Evolutionary conservation across 1,284 basidiomycete genomes (phyloP), one percentile per base, ranked within the genome.

Genomic region (Sanghuangporus baumii): DNA sequence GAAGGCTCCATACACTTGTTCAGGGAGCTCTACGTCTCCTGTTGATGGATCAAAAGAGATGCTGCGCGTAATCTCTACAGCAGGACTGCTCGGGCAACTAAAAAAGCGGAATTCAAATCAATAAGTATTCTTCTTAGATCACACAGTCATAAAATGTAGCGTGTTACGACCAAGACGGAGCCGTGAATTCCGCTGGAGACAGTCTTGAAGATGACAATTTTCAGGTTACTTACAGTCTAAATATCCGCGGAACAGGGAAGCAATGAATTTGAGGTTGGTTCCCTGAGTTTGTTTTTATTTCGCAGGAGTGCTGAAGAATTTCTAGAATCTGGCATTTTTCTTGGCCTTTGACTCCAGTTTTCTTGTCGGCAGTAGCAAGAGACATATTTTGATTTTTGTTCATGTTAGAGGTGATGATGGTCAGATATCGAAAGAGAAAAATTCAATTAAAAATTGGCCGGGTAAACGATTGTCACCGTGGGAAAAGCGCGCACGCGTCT

Each of bases 221-320:
- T 7, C 34, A 31, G 12, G 23, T 34, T 31, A 78, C 86, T 73
- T 69, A 89, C 89, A 89, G 76, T 72, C 79, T 78, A 69, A 92
- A 88, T 47, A 92, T 79, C 14, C 90, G 82, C 37, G 86, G 83
- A 55, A 92, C 74, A 3, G 89, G 89, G 70, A 82, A 84, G 69
- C 89, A 92, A 60, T 83, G 79, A 46, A 82, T 72, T 41, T 76
- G 73, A 6, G 71, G 71, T 40, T 46, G 18, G 18, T 23, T 57
- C 34, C 48, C 50, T 34, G 52, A 6, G 4, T 57, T 48, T 41
- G 31, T 37, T 65, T 79, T 77, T 38, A 75, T 67, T 60, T 82
- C 75, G 70, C 89, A 92, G 36, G 74, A 78, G 69, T 82, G 87
- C 69, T 91, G 89, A n/a, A 86, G 68, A 37, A 92, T 83, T 74